Evolutionary conservation across 306 rosid genomes (phyloP).

Genomic region (Cucurbita maxima): DNA sequence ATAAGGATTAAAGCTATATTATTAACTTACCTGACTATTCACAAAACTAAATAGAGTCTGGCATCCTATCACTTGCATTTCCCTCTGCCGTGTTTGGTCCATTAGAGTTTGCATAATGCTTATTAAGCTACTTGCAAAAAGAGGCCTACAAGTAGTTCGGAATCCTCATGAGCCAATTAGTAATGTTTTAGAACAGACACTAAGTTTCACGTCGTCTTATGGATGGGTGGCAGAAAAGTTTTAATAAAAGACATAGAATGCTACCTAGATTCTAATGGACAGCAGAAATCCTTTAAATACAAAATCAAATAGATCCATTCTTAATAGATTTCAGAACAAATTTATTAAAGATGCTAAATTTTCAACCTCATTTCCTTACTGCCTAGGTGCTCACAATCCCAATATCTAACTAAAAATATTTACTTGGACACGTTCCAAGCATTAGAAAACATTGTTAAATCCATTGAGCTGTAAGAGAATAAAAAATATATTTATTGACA

Average conservation of each 20-base stretch:
- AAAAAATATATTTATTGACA: neutral
- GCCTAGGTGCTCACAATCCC: neutral
- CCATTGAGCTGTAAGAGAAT: neutral
- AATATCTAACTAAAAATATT: neutral
- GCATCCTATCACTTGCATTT: slow-evolving; percentile 83
- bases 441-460: neutral
- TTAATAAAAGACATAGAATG: neutral
- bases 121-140: slow-evolving; percentile 80
- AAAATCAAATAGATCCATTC: neutral
- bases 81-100: slow-evolving; percentile 80
- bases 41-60: slow-evolving; percentile 71
- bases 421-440: neutral
- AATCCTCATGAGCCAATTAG: slow-evolving; percentile 3
- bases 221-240: slow-evolving; percentile 1
- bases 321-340: neutral
- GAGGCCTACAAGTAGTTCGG: slow-evolving; percentile 41
- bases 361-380: neutral
- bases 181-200: neutral
- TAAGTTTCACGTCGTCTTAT: neutral
- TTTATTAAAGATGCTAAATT: neutral
- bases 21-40: slow-evolving; percentile 65
- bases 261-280: neutral
- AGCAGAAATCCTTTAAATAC: neutral
- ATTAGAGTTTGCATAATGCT: slow-evolving; percentile 70
- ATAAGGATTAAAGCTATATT: neutral